Percentiles rank a stretch among this genome's conserved stretches.
Evolutionary conservation across 805 yeast genomes (phyloP).

Genomic region (Pichia ethanolica): DNA sequence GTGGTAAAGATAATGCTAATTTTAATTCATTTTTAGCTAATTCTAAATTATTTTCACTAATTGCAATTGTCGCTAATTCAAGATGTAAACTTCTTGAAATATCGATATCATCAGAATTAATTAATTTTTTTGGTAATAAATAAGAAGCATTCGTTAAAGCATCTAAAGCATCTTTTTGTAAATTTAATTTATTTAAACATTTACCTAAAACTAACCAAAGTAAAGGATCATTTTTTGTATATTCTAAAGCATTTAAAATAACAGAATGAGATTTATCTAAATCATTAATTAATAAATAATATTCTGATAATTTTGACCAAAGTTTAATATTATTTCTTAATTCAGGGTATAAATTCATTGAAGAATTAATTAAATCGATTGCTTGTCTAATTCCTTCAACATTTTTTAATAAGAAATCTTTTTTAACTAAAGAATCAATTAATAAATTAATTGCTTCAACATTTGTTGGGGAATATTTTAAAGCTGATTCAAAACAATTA

Average conservation of each 20-base stretch:
- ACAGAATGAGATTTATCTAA: conserved; percentile 43
- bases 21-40: conserved; percentile 42
- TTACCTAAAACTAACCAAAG: conserved; percentile 45
- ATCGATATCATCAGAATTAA: conserved; percentile 31
- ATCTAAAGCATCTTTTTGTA: conserved; percentile 39
- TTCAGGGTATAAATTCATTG: conserved; percentile 32
- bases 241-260: conserved; percentile 16
- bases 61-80: conserved; percentile 49
- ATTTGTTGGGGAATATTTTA: conserved; percentile 35
- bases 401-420: background rate
- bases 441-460: conserved; percentile 37
- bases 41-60: conserved; percentile 43
- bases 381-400: conserved; percentile 21
- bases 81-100: conserved; percentile 46
- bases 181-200: conserved; percentile 36
- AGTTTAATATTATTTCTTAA: conserved; percentile 33
- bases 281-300: conserved; percentile 40
- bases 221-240: conserved; percentile 29
- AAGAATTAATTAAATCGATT: conserved; percentile 33
- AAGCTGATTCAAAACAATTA: conserved; percentile 36
- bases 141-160: conserved; percentile 39
- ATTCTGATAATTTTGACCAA: conserved; percentile 45
- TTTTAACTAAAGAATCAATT: conserved; percentile 24
- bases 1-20: conserved; percentile 43
- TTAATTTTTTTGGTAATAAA: conserved; percentile 31